Base-by-base conservation (phyloP, 2,329 filamentous ascomycete genomes). In the Exserohilum rostratum region DNA sequence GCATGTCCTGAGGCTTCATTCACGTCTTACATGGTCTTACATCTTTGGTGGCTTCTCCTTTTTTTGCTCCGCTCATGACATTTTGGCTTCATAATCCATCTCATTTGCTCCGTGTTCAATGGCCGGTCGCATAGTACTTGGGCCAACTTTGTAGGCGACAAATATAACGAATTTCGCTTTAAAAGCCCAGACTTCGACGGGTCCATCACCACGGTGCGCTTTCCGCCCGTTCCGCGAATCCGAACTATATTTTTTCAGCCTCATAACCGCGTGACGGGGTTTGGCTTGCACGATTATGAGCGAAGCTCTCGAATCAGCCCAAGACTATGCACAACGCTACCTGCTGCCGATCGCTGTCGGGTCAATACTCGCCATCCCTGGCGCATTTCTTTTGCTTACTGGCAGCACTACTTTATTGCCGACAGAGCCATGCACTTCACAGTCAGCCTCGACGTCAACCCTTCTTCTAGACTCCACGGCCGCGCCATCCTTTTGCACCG, bases 321-420 rank as follows among this genome's bases (percentile, higher is more conserved):
- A 62, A 55, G 58, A 69, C 42, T 65, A 64, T 46, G 54, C 62
- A 43, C 65, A 68, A 50, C 56, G 43, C 34, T 61, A 64, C 46
- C 64, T 67, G 31, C 50, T 69, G 40, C 53, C 58, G 51, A 44
- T 64, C 12, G 61, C 60, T 33, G 56, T 56, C 30, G 60, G 61
- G 38, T 48, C 66, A 31, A 59, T 66, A 22, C 59, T 69, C 42
- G 50, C 59, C 12, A 20, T 65, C 7, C 60, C 67, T 39, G 60
- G 64, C 34, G 53, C 55, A 10, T 65, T 65, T 48, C 50, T 70
- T 29, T 63, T 58, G 34, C 46, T 63, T 18, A 53, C 57, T 11
- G 61, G 59, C 55, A 53, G 55, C 5, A 55, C 59, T 37, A 52
- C 42, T 33, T 49, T 47, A 47, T 27, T 39, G 45, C 18, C 44